phyloP scores from a whole-genome alignment of 140 eudicot species.

The Flaveria floridana region DNA sequence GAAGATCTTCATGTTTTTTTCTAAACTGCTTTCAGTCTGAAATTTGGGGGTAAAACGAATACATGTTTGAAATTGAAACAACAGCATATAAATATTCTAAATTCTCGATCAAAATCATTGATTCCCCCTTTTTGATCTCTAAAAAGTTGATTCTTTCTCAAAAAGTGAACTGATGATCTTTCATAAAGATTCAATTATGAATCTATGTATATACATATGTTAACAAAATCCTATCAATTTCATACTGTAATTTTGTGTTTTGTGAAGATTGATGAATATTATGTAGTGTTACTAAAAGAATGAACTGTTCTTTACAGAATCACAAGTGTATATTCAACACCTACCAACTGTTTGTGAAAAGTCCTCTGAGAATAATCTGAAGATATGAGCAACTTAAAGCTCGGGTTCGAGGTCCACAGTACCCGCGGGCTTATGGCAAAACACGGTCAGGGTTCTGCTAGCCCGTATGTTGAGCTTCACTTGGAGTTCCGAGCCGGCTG shows the following conservation, averaged over 20 bases:
- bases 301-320: neutral
- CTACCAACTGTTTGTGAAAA: slow-evolving; percentile 28
- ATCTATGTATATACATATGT: slow-evolving; percentile 3
- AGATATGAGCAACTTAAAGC: slow-evolving; percentile 68
- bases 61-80: slow-evolving; percentile 3
- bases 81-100: neutral
- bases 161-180: slow-evolving; percentile 12
- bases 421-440: slow-evolving; percentile 75
- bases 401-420: slow-evolving; percentile 75
- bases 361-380: slow-evolving; percentile 12
- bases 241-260: neutral
- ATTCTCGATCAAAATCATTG: neutral
- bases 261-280: neutral
- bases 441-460: slow-evolving; percentile 83
- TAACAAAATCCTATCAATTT: neutral
- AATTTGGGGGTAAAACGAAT: neutral
- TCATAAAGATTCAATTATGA: slow-evolving; percentile 24
- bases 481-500: too few species aligned
- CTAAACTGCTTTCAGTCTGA: too few species aligned
- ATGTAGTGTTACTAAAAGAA: neutral
- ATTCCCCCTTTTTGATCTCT: slow-evolving; percentile 22
- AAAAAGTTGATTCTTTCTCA: slow-evolving; percentile 29
- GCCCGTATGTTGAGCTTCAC: slow-evolving; percentile 72
- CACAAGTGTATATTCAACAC: slow-evolving; percentile 25
- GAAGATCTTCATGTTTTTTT: too few species aligned